A percentile compares a stretch with the other conserved stretches of the same genome.
Conservation (phyloP, 2,329 filamentous ascomycete genomes). For the Metarhizium robertsii region DNA sequence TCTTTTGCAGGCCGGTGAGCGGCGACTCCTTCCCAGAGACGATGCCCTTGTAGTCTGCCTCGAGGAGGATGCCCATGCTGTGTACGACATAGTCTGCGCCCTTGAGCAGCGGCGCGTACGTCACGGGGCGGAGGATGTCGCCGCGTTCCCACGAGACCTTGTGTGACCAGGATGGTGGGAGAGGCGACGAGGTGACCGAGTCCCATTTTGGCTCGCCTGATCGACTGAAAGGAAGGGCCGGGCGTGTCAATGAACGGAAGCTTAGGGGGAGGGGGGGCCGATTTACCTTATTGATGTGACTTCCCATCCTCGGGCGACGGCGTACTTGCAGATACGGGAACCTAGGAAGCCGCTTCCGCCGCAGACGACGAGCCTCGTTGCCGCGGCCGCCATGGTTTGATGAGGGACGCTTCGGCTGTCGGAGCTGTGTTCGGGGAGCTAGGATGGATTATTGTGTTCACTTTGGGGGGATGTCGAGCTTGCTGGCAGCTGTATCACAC, state of each 20-base stretch:
- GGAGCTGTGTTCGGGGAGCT: background rate
- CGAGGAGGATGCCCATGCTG: conserved; percentile 89
- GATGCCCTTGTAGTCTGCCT: conserved; percentile 95
- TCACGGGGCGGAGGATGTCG: conserved; percentile 74
- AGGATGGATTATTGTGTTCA: background rate
- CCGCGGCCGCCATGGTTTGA: conserved; percentile 40
- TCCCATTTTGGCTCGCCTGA: conserved; percentile 86
- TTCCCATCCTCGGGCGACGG: conserved; percentile 76
- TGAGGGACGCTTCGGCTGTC: conserved; percentile 7
- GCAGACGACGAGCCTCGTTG: conserved; percentile 77
- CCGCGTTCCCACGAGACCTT: conserved; percentile 80
- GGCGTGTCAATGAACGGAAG: background rate
- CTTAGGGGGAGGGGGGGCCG: background rate
- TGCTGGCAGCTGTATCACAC: background rate
- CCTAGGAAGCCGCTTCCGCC: conserved; percentile 92
- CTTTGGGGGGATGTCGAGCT: background rate
- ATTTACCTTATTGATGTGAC: conserved; percentile 80
- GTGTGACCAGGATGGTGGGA: conserved; percentile 70
- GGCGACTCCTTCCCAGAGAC: conserved; percentile 75
- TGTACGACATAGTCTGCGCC: conserved; percentile 82
- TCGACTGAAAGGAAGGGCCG: conserved; percentile 46
- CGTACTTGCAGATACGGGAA: conserved; percentile 82
- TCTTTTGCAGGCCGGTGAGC: conserved; percentile 66
- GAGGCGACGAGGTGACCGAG: conserved; percentile 59
- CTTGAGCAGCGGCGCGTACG: conserved; percentile 68